A percentile compares a stretch with the other conserved stretches of the same genome.
phyloP scores from a whole-genome alignment of 2,329 filamentous ascomycete genomes.

The Graphiopsis chlorocephala region DNA sequence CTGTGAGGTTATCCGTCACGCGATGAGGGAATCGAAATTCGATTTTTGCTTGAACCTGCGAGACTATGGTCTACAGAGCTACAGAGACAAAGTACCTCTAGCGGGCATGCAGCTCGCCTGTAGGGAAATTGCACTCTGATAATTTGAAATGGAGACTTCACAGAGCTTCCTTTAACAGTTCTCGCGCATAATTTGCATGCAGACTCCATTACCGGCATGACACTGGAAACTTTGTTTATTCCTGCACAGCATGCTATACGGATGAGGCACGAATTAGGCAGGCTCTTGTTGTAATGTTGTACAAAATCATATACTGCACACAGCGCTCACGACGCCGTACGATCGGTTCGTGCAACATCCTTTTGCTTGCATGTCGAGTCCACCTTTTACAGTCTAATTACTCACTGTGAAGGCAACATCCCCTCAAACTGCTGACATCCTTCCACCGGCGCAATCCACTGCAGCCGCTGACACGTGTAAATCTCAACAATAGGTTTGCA shows the following conservation, averaged over 20 bases:
- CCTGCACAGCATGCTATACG: too few relatives aligned
- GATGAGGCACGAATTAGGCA: too few relatives aligned
- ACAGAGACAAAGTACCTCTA: not conserved
- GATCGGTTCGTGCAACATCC: not conserved
- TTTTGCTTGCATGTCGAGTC: not conserved
- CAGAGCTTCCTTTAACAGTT: not conserved
- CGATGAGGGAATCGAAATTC: not conserved
- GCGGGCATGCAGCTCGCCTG: not conserved
- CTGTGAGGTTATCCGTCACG: not conserved
- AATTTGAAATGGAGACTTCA: not conserved
- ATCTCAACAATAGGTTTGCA: slow-evolving; percentile 5
- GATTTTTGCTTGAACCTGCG: not conserved
- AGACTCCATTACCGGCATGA: too few relatives aligned
- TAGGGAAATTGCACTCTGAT: not conserved
- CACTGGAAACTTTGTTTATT: too few relatives aligned
- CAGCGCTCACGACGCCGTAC: not conserved
- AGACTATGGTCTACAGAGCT: not conserved
- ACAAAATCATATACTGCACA: not conserved
- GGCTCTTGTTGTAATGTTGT: not conserved
- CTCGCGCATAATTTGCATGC: too few relatives aligned
- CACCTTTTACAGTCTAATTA: not conserved
- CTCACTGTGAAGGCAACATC: slow-evolving; percentile 5
- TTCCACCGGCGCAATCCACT: not conserved
- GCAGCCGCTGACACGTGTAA: not conserved
- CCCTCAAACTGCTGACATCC: slow-evolving; percentile 10